Conservation (phyloP, 306 rosid genomes). For the Gleditsia sinensis region DNA sequence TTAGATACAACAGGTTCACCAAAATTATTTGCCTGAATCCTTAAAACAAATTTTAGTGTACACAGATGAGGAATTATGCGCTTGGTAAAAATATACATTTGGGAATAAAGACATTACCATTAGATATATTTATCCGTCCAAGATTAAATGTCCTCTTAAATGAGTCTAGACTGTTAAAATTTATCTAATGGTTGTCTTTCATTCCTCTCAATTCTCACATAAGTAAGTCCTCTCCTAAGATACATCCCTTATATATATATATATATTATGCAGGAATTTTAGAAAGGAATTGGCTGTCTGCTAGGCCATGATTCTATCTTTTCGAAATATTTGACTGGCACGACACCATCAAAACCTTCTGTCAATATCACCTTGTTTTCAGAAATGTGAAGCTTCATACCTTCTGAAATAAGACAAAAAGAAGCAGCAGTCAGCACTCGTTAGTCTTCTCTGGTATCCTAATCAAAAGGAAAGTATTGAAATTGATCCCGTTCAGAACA, state of each 20-base stretch:
- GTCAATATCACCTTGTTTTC: conserved; percentile 89
- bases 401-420: conserved; percentile 55
- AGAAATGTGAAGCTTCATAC: conserved; percentile 87
- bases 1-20: not conserved
- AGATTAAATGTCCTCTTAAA: too few species aligned
- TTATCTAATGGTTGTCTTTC: too few species aligned
- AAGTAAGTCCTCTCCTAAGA: too few species aligned
- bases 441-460: not conserved
- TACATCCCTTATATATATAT: too few species aligned
- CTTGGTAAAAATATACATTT: not conserved
- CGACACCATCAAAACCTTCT: conserved; percentile 84
- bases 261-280: conserved; percentile 7
- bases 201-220: too few species aligned
- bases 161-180: too few species aligned
- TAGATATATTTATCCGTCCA: too few species aligned
- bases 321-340: conserved; percentile 68
- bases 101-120: not conserved
- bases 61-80: not conserved
- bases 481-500: not conserved
- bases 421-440: conserved; percentile 12
- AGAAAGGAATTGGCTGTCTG: conserved; percentile 57
- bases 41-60: not conserved
- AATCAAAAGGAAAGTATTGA: not conserved
- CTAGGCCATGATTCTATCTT: conserved; percentile 86
- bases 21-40: not conserved